Percentiles rank a stretch among this genome's conserved stretches.
Conservation (phyloP, 306 rosid genomes). For the Prunus campanulata region DNA sequence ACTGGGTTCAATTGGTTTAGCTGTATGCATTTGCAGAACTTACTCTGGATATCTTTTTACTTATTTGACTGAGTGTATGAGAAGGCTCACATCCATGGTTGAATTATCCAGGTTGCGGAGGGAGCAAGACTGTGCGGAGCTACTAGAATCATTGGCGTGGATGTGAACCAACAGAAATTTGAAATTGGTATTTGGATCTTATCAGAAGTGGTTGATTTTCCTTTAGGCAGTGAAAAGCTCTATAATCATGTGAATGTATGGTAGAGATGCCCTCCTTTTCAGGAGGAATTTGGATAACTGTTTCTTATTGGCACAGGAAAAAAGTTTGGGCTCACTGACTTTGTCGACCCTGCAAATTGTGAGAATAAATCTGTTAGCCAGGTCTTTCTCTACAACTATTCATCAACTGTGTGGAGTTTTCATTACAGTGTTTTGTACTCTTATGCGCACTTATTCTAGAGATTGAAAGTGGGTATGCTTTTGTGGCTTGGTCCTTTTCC, state of each 20-base stretch:
- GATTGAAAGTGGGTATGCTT: background rate
- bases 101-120: slow-evolving; percentile 68
- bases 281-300: background rate
- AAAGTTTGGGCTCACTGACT: slow-evolving; percentile 74
- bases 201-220: background rate
- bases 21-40: slow-evolving; percentile 43
- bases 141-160: slow-evolving; percentile 74
- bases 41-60: background rate
- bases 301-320: slow-evolving; percentile 47
- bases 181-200: slow-evolving; percentile 51
- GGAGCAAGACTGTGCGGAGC: slow-evolving; percentile 92
- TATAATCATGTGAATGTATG: background rate
- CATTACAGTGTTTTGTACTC: background rate
- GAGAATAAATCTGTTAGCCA: slow-evolving; percentile 64
- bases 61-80: background rate
- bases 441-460: background rate
- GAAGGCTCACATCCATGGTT: slow-evolving; percentile 15
- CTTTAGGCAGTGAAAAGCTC: background rate
- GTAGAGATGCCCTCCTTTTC: background rate
- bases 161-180: slow-evolving; percentile 62
- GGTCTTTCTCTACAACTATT: slow-evolving; percentile 35
- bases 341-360: slow-evolving; percentile 41
- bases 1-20: slow-evolving; percentile 79
- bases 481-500: background rate
- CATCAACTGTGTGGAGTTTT: background rate